These are phyloP conservation scores for Salix dunnii DNA, from an alignment of 345 rosid species.

Conservation along the genomic window DNA sequence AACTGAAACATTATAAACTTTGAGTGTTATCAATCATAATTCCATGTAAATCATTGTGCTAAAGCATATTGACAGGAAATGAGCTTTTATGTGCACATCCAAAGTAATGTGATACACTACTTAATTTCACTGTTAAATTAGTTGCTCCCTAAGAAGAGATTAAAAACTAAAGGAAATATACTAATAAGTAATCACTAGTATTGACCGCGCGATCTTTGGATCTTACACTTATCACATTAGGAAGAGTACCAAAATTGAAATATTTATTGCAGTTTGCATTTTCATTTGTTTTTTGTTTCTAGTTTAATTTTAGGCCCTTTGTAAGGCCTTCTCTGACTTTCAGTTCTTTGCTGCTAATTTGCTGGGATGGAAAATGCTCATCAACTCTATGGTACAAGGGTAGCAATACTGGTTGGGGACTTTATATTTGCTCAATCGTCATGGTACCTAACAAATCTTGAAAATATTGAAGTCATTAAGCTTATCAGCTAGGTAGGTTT, in stretches of 20 bases:
- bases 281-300: background rate
- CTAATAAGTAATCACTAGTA: background rate
- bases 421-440: slow-evolving; percentile 98
- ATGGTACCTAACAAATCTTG: slow-evolving; percentile 95
- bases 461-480: slow-evolving; percentile 89
- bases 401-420: slow-evolving; percentile 90
- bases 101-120: background rate
- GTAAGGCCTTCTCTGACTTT: background rate
- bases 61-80: background rate
- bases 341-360: background rate
- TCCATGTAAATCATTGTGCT: background rate
- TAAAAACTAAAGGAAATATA: background rate
- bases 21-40: background rate
- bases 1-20: no score
- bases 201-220: background rate
- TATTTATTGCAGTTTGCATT: background rate
- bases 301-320: no score
- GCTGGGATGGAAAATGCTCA: slow-evolving; percentile 88
- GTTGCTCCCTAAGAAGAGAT: background rate
- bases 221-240: background rate
- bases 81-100: background rate
- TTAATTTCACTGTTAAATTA: background rate
- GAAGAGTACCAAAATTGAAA: background rate
- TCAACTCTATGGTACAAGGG: slow-evolving; percentile 73
- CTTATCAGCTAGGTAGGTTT: slow-evolving; percentile 83